Evolutionary conservation across 2,329 filamentous ascomycete species (phyloP), one percentile per base, ranked within the genome.

Genomic region (Cladosporium sp.): DNA sequence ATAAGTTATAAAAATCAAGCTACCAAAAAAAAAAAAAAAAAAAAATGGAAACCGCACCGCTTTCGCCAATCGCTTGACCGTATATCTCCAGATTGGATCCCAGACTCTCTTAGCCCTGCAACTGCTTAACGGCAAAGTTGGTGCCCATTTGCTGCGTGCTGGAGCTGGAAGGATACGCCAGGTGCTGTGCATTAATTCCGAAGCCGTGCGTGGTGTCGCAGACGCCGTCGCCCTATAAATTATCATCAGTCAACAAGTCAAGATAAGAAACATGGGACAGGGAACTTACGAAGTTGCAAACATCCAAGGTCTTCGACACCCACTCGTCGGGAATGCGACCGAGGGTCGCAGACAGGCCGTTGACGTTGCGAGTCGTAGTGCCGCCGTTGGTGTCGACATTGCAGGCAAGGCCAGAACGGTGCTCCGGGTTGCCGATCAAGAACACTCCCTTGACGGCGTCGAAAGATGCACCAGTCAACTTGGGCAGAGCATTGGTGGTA

Each of bases 381-480:
- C 66, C 66, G 9, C 64, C 63, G 9, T 63, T 64, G 47, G 63
- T 61, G 45, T 70, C 67, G 2, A 69, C 66, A 44, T 70, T 69
- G 56, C 66, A 68, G 0, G 56, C 51, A 47, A 68, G 48, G 2
- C 67, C 67, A 3, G 54, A 15, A 47, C 63, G 66, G 50, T 68
- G 67, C 12, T 57, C 48, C 3, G 67, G 66, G 52, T 69, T 45
- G 11, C 68, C 68, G 32, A 69, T 63, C 2, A 70, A 56, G 44
- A 68, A 65, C 2, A 70, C 68, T 15, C 63, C 67, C 53, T 67
- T 68, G 12, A 70, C 65, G 6, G 68, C 68, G 29, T 63, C 54
- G 55, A 68, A 65, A 12, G 49, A 54, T 0, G 58, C 58, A 17
- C 66, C 67, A 1, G 65, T 69, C 4, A 70, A 47, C 15, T 59